Evolutionary conservation across 1,284 basidiomycete species (phyloP).

Genomic region (Sphagnurus paluster): DNA sequence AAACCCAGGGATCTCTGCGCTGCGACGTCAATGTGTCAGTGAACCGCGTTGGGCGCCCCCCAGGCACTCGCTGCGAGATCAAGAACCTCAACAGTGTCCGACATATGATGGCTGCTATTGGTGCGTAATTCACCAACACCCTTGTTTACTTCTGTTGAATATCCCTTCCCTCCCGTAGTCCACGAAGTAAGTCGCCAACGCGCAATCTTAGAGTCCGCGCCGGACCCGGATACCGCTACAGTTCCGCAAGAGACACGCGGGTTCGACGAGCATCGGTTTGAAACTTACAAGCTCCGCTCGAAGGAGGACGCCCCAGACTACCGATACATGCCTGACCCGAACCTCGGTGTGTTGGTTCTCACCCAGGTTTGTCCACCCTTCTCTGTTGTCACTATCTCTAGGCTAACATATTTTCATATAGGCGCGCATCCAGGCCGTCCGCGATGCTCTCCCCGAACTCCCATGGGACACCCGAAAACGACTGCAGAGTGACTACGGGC

Average conservation of each 20-base stretch:
- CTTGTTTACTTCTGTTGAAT: too few relatives aligned
- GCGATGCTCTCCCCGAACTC: constrained; percentile 72
- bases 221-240: constrained; percentile 21
- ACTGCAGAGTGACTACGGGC: constrained; percentile 44
- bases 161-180: constrained; percentile 24
- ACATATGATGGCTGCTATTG: constrained; percentile 85
- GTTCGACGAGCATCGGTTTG: constrained; percentile 80
- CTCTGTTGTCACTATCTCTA: background rate
- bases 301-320: constrained; percentile 98
- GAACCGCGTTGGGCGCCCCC: constrained; percentile 60
- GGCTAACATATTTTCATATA: constrained; percentile 28
- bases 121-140: too few relatives aligned
- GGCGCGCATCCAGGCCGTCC: constrained; percentile 61
- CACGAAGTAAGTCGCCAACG: constrained; percentile 78
- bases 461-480: constrained; percentile 68
- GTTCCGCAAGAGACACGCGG: constrained; percentile 90
- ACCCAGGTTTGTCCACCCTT: constrained; percentile 43
- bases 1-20: constrained; percentile 79
- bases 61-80: constrained; percentile 91
- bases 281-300: constrained; percentile 81
- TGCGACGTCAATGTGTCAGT: constrained; percentile 98
- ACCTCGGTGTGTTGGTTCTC: constrained; percentile 80
- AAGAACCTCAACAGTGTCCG: constrained; percentile 96
- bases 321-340: constrained; percentile 97
- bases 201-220: constrained; percentile 46